phyloP scores from a whole-genome alignment of 306 rosid genomes.

The Cucurbita pepo region DNA sequence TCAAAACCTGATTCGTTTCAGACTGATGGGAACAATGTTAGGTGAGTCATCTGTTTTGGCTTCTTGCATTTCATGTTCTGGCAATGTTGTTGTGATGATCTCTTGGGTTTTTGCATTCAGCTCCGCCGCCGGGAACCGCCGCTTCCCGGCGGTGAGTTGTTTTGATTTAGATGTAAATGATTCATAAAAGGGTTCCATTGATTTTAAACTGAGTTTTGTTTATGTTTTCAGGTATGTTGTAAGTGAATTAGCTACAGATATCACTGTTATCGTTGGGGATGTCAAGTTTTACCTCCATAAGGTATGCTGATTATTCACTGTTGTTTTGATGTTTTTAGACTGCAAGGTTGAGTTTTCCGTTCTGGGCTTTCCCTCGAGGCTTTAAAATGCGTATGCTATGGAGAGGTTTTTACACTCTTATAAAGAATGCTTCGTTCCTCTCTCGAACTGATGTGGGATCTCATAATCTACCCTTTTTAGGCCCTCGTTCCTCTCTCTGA shows the following conservation, averaged over 20 bases:
- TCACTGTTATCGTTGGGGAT: slow-evolving; percentile 45
- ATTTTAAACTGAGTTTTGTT: neutral
- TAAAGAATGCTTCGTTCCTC: no score
- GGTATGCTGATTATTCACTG: slow-evolving; percentile 19
- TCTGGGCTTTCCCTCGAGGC: no score
- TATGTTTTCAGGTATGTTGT: slow-evolving; percentile 60
- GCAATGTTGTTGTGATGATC: neutral
- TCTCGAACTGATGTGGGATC: no score
- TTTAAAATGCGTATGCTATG: no score
- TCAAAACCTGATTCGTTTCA: slow-evolving; percentile 88
- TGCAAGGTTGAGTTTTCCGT: no score
- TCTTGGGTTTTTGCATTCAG: neutral
- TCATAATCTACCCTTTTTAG: no score
- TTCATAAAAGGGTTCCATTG: neutral
- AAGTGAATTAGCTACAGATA: slow-evolving; percentile 72
- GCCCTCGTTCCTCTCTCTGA: no score
- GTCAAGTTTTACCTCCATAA: slow-evolving; percentile 70
- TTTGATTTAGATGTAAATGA: neutral
- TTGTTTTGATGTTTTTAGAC: neutral
- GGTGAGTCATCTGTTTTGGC: slow-evolving; percentile 44
- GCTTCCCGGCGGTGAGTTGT: neutral
- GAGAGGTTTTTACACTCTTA: no score
- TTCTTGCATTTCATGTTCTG: neutral
- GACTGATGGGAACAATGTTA: slow-evolving; percentile 56
- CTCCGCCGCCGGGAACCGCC: neutral